Evolutionary conservation across 495 filamentous ascomycete species (phyloP), one percentile per base, ranked within the genome.

Genomic region (Talaromyces adpressus): DNA sequence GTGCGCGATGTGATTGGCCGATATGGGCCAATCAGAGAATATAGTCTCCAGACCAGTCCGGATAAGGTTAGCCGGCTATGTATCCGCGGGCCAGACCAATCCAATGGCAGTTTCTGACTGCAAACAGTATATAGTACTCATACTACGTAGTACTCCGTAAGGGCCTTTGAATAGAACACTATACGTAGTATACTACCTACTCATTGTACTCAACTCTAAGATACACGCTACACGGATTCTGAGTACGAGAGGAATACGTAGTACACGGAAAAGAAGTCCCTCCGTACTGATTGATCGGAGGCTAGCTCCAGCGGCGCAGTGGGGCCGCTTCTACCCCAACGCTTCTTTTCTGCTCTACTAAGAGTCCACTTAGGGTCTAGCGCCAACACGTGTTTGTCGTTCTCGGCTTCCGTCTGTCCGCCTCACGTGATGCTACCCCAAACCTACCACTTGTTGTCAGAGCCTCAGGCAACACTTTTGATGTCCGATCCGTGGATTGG

Each of bases 281-380:
- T n/a, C n/a, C n/a, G n/a, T n/a, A n/a, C 25, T 27, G 32, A 36
- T 36, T 49, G 45, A 49, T 20, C 45, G 45, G 52, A 56, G 14
- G 9, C 52, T 56, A 27, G 52, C 52, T 56, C 27, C 22, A 29
- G 52, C 30, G 52, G 52, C 52, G 22, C 23, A 25, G 23, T 56
- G 52, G 52, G 52, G 52, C 52, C 52, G 52, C 52, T 56, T 27
- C 52, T 49, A 11, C 52, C 52, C 52, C 52, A 56, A 56, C 52
- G 52, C 23, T 56, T 53, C 49, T 14, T 53, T 22, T 22, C 18
- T 53, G 3, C 45, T 49, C 16, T 30, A 4, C 25, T 30, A 30
- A 30, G 25, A 27, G 25, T 27, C 25, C 4, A 27, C 16, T n/a
- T 47, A 3, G 0, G 45, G 45, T 1, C 45, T 49, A 49, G 45